Evolutionary conservation across 2,329 filamentous ascomycete species (phyloP).

Genomic region (Xylariaceae sp.): DNA sequence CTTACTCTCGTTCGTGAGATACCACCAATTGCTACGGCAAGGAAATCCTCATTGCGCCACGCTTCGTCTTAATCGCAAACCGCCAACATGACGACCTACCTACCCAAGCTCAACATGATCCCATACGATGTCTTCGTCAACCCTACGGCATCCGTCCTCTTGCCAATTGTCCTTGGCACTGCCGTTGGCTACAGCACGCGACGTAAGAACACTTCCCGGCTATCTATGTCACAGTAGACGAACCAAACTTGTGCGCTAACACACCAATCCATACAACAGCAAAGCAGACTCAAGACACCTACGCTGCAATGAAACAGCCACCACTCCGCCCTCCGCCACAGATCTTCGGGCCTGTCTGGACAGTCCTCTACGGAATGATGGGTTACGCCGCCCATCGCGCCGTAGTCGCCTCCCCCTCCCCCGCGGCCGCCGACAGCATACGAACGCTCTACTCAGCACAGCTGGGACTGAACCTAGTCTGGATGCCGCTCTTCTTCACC

Average conservation of each 20-base stretch:
- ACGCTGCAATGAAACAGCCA: conserved; percentile 64
- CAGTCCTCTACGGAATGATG: conserved; percentile 69
- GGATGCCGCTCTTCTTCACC: conserved; percentile 94
- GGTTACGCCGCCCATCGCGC: conserved; percentile 85
- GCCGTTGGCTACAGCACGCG: conserved; percentile 66
- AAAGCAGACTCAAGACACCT: conserved; percentile 56
- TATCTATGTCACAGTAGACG: not conserved
- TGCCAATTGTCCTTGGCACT: conserved; percentile 70
- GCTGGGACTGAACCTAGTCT: conserved; percentile 77
- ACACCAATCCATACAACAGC: conserved; percentile 35
- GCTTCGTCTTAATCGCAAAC: not conserved
- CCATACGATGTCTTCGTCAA: conserved; percentile 67
- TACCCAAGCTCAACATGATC: conserved; percentile 68
- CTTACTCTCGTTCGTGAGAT: not conserved
- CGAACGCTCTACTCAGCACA: conserved; percentile 83
- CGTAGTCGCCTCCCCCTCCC: conserved; percentile 59
- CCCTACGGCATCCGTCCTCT: conserved; percentile 67
- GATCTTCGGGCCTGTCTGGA: conserved; percentile 65
- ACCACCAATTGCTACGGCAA: not conserved
- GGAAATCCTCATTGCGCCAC: not conserved
- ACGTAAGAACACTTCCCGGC: conserved; percentile 45
- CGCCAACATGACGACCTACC: conserved; percentile 68
- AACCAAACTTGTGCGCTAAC: conserved; percentile 2
- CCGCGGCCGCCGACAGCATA: conserved; percentile 49
- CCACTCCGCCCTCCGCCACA: conserved; percentile 57